Evolutionary conservation across 768 basidiomycete species (phyloP).

Genomic region (Pleurotus platypus): DNA sequence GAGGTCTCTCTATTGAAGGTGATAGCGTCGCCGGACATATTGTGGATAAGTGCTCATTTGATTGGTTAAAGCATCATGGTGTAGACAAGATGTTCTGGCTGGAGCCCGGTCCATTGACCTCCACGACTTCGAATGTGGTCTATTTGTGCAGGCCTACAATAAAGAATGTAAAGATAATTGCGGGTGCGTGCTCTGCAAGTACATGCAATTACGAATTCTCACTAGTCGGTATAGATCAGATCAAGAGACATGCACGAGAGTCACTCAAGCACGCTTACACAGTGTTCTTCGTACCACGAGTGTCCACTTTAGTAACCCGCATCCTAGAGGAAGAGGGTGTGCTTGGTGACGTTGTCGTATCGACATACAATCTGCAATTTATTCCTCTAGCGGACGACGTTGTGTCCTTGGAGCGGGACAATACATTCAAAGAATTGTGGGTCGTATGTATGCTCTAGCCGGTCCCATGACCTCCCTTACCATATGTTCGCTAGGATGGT

Average conservation of each 20-base stretch:
- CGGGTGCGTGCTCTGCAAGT: slow-evolving; percentile 54
- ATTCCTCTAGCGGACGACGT: slow-evolving; percentile 93
- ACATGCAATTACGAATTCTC: slow-evolving; percentile 11
- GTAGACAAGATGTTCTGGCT: slow-evolving; percentile 99
- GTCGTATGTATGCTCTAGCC: slow-evolving; percentile 56
- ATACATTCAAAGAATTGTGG: slow-evolving; percentile 86
- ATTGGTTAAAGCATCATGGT: slow-evolving; percentile 77
- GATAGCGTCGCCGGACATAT: not conserved
- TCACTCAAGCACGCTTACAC: slow-evolving; percentile 81
- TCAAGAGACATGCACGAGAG: slow-evolving; percentile 73
- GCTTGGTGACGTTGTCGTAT: slow-evolving; percentile 86
- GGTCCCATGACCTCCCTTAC: slow-evolving; percentile 8
- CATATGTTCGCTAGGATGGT: slow-evolving; percentile 62
- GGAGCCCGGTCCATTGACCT: slow-evolving; percentile 80
- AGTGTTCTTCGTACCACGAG: slow-evolving; percentile 81
- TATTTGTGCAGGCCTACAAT: slow-evolving; percentile 91
- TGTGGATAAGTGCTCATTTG: not conserved
- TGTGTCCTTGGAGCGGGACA: slow-evolving; percentile 83
- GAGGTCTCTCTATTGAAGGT: slow-evolving; percentile 94
- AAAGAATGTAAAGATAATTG: slow-evolving; percentile 82
- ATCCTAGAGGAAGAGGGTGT: slow-evolving; percentile 97
- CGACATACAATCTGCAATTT: slow-evolving; percentile 88
- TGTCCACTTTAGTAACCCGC: slow-evolving; percentile 80
- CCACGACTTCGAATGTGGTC: slow-evolving; percentile 83
- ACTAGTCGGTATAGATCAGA: slow-evolving; percentile 68